Evolutionary conservation across 208 protist genomes (phyloP), one percentile per base, ranked within the genome.

Genomic region (Trypanosoma cruzi): DNA sequence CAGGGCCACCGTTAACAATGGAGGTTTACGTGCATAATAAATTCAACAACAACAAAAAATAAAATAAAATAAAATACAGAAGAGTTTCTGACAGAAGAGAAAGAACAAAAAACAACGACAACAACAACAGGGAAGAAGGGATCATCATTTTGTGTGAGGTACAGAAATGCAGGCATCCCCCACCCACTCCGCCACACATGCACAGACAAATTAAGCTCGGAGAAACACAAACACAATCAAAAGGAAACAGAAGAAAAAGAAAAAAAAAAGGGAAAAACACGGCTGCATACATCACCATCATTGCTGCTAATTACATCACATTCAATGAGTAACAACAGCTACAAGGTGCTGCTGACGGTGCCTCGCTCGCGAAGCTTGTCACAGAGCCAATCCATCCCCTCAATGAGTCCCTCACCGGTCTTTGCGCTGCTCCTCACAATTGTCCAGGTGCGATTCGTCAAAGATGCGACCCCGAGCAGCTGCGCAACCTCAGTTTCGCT

Each of bases 321-420:
- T 20, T 11, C 18, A 11, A 54, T 14, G 11, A 20, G 18, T 54
- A 14, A 34, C 29, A 7, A 32, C 50, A 46, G 6, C 50, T 62
- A 72, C 24, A 44, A 7, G 58, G 32, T 37, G 10, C 18, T 64
- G 14, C 40, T 72, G 0, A 78, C 77, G 10, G 86, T 58, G 1
- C 84, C 84, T 31, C 79, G 64, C 53, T 95, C 86, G 0, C 84
- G 77, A 20, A 97, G 72, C 57, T 86, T 82, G 60, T 96, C 88
- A 16, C 93, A 82, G 5, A 98, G 68, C 97, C 97, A 99, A 58
- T 98, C 96, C 88, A 99, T 89, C 28, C 96, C 96, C 37, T 97
- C 93, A 31, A 86, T 44, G 11, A 99, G 63, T 5, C 98, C 97
- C 22, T 98, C 93, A 16, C 96, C 97, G 4, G 86, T 98, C 69